Evolutionary conservation across 2,329 filamentous ascomycete genomes (phyloP), one percentile per base, ranked within the genome.

Genomic region (Cryphonectria nitschkei): DNA sequence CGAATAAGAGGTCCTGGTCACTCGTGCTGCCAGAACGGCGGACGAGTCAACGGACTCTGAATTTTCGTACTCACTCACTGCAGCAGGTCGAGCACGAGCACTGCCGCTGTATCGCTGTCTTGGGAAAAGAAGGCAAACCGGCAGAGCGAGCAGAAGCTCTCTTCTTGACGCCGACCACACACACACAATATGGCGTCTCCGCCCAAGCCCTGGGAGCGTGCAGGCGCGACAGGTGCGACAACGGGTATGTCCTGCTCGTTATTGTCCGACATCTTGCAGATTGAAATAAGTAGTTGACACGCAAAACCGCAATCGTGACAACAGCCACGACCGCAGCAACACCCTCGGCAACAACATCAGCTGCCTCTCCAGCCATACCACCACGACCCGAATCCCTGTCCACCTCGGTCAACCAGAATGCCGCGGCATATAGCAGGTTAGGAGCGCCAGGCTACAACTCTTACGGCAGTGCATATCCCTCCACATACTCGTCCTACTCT

Each of bases 121-220:
- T 14, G 32, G 39, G 46, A 13, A 7, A 34, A 52, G 41, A 43
- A 41, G 39, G 14, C 62, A 16, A 52, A 37, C 34, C 13, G 9
- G n/a, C 19, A 34, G 13, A 52, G n/a, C 41, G 37, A 34, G 29
- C 46, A n/a, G 22, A 7, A 50, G 46, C 39, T 19, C 19, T 56
- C 19, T 32, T 39, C n/a, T n/a, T 65, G 7, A 14, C 37, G 16
- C 60, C 61, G 43, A n/a, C 65, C 37, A 60, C 54, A 65, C 43
- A 62, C 54, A 67, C 43, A 62, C 68, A 67, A 70, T 74, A 90
- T 90, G 86, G 88, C 88, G 74, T 98, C 95, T 81, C 96, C 96
- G 79, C 96, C 96, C 69, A 99, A 99, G 84, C 96, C 96, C 63
- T 99, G 96, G 96, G 96, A 99, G 84, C 89, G 92, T 81, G 88